Evolutionary conservation across 352 stramenopile species (phyloP), one percentile per base, ranked within the genome.

Genomic region (Elongisporangium undulatum): DNA sequence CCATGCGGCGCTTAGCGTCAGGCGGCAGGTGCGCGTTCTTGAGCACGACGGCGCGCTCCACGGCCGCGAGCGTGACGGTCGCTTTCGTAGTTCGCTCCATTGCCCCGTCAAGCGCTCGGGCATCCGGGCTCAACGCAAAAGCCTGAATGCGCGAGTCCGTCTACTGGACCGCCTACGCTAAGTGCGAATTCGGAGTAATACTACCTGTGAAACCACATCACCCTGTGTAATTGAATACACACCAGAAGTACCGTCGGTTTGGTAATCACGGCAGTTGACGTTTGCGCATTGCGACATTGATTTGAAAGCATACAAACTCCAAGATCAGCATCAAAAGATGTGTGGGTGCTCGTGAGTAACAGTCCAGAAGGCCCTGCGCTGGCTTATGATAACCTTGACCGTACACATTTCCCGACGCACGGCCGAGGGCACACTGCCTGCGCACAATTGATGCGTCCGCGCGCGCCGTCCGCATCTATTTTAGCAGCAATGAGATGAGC

Each of bases 41-140:
- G 26, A 72, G 66, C 22, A 77, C 56, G 34, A 90, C 62, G 23
- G 78, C 67, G 54, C 68, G 73, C 72, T 89, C 79, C 19, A 91
- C 74, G 38, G 89, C 82, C 53, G 75, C 72, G 39, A 90, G 67
- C 48, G 81, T 87, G 62, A 85, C 66, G 23, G 58, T 61, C 38
- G 63, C 61, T 59, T 82, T 78, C 17, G 57, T 34, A 38, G 56
- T 51, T 19, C 34, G 34, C 34, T 45, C 34, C 34, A 45, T 45
- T 45, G 34, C 5, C 34, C 12, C 13, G 51, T 56, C 51, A 29
- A 56, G 53, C 53, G 24, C 34, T 6, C 24, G 22, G 53, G 34
- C 55, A 53, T 53, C 19, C 55, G 34, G 34, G 10, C 34, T 45
- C 34, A 17, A 17, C 34, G 34, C 34, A 45, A 45, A 45, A 45